These are phyloP conservation scores for Chimonanthus salicifolius DNA, from an alignment of 164 flowering plant species.

Conservation along the genomic window DNA sequence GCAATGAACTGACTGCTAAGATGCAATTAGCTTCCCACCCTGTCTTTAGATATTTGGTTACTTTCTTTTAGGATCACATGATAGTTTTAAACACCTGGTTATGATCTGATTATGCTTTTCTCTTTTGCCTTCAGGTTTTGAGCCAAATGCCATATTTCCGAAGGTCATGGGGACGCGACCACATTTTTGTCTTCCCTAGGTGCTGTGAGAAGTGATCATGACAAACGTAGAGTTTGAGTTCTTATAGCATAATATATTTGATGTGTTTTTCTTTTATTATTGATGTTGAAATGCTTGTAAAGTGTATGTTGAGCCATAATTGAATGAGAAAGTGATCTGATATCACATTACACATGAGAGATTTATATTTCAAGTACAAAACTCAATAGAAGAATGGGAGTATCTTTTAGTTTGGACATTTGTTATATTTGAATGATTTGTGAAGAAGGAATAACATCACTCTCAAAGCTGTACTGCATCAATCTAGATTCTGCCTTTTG, in stretches of 20 bases:
- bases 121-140: slow-evolving; percentile 51
- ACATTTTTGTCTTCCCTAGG: slow-evolving; percentile 96
- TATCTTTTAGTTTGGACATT: too few relatives aligned
- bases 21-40: neutral
- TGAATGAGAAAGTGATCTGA: neutral
- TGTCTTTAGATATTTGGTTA: neutral
- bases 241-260: neutral
- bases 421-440: neutral
- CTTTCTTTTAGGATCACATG: neutral
- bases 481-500: too few relatives aligned
- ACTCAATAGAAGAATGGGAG: neutral
- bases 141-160: slow-evolving; percentile 97
- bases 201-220: slow-evolving; percentile 11
- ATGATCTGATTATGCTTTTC: neutral
- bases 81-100: neutral
- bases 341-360: neutral
- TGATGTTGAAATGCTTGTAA: neutral
- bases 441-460: neutral
- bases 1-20: neutral
- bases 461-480: too few relatives aligned
- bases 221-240: neutral
- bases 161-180: slow-evolving; percentile 83
- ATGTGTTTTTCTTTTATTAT: neutral
- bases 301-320: neutral
- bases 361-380: neutral